These are phyloP conservation scores for Polytolypa hystricis DNA, from an alignment of 2,329 filamentous ascomycete genomes.

Conservation along the genomic window DNA sequence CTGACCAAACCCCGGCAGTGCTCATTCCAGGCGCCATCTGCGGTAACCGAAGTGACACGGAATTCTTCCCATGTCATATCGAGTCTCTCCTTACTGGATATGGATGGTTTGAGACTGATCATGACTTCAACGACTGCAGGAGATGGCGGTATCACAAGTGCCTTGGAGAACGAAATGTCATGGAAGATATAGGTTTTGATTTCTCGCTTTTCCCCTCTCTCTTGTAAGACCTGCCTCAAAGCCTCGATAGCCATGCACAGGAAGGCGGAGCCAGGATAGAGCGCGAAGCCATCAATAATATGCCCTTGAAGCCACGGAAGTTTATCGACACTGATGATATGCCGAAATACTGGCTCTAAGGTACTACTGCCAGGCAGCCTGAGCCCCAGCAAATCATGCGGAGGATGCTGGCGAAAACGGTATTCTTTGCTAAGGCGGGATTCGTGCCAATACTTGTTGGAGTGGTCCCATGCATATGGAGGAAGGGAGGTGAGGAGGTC, in stretches of 20 bases:
- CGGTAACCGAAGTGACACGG: not conserved
- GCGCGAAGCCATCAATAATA: slow-evolving; percentile 6
- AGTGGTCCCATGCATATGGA: slow-evolving; percentile 13
- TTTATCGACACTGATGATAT: not conserved
- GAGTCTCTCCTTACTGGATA: not conserved
- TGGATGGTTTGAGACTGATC: not conserved
- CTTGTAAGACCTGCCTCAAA: slow-evolving; percentile 3
- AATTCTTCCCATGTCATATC: not conserved
- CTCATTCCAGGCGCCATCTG: not conserved
- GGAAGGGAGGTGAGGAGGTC: slow-evolving; percentile 9
- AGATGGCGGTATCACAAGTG: not conserved
- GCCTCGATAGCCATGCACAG: slow-evolving; percentile 13
- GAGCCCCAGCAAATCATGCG: slow-evolving; percentile 10
- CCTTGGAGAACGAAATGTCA: not conserved
- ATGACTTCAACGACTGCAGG: not conserved
- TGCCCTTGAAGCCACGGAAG: slow-evolving; percentile 2
- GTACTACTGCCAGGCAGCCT: slow-evolving; percentile 3
- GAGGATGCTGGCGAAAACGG: not conserved
- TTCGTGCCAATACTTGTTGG: slow-evolving; percentile 12
- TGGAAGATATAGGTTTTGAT: not conserved
- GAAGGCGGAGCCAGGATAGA: slow-evolving; percentile 13
- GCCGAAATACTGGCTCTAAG: not conserved
- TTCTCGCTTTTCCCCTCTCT: too few species aligned
- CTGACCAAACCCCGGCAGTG: not conserved
- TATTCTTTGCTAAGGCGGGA: slow-evolving; percentile 6